Base-by-base conservation (phyloP, 163 green algal species). In the Chlorella variabilis region DNA sequence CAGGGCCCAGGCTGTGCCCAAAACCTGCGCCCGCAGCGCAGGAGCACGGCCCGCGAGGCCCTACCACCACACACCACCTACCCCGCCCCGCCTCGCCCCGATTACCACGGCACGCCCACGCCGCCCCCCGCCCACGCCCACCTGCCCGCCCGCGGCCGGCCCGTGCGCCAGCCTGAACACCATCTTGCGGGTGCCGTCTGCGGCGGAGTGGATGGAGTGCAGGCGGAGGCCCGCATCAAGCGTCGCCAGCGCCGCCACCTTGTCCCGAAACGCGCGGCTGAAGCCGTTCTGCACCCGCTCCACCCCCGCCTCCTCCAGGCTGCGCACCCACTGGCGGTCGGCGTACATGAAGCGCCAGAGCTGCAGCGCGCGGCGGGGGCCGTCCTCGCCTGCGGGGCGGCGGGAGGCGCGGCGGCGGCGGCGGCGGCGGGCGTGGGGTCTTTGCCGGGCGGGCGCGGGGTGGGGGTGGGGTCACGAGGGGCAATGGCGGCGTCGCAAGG, bases 301-400 rank as follows among this genome's bases (percentile, higher is more conserved):
- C 74, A 33, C 74, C 27, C 58, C 74, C 2, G 92, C 93, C 15
- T 95, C 93, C 48, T 93, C 80, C 71, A 96, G 75, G 70, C 56
- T 42, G 2, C 74, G 58, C 4, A 91, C 68, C 91, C 91, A 95
- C 31, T 83, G 69, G 31, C 83, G 75, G 71, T 97, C 91, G 17
- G 89, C 87, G 80, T 98, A 98, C 89, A 98, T 91, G 91, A 91
- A 97, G 0, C 89, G 87, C 92, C 94, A 98, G 15, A 98, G 66
- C 83, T 96, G 93, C 61, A 91, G 77, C 1, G 91, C 93, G 7
- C 94, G 86, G 36, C 87, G 80, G 41, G 78, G 84, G 17, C 45
- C 62, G 42, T 86, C 54, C 77, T 97, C 91, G 20, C 90, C 91
- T 95, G 81, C 70, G 58, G 63, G n/a, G n/a, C n/a, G n/a, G n/a